These are phyloP conservation scores for Hortiboletus campestris DNA, from an alignment of 768 basidiomycete species.

Conservation along the genomic window DNA sequence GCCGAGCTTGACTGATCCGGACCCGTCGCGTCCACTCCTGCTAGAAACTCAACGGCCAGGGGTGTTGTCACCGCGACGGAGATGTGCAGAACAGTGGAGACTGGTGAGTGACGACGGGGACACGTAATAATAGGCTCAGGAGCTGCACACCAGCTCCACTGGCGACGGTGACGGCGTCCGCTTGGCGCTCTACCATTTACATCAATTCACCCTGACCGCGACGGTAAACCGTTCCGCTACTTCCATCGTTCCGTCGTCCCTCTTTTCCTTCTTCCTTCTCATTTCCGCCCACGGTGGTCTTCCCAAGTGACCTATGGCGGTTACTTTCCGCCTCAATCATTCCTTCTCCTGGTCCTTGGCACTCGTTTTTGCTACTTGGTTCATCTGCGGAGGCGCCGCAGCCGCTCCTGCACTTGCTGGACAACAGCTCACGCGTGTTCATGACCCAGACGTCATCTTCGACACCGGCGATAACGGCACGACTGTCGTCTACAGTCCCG, in stretches of 20 bases:
- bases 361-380: slow-evolving; percentile 12
- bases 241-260: slow-evolving; percentile 7
- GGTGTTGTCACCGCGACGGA: slow-evolving; percentile 10
- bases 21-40: too few relatives aligned
- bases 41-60: not conserved
- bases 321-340: slow-evolving; percentile 15
- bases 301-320: slow-evolving; percentile 26
- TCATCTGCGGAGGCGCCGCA: slow-evolving; percentile 9
- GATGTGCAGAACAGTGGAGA: not conserved
- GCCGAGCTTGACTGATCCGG: too few relatives aligned
- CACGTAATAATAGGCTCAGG: slow-evolving; percentile 14
- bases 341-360: slow-evolving; percentile 17
- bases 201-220: not conserved
- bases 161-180: not conserved
- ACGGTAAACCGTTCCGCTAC: slow-evolving; percentile 11
- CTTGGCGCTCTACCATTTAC: slow-evolving; percentile 6
- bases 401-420: slow-evolving; percentile 1
- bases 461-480: slow-evolving; percentile 32
- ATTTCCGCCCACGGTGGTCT: slow-evolving; percentile 12
- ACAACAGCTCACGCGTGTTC: slow-evolving; percentile 21
- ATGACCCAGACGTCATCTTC: slow-evolving; percentile 32
- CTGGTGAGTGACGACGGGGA: not conserved
- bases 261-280: slow-evolving; percentile 11
- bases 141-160: too few relatives aligned
- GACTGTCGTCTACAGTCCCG: slow-evolving; percentile 43